Evolutionary conservation across 805 yeast genomes (phyloP).

Genomic region (Kockiozyma suomiensis): DNA sequence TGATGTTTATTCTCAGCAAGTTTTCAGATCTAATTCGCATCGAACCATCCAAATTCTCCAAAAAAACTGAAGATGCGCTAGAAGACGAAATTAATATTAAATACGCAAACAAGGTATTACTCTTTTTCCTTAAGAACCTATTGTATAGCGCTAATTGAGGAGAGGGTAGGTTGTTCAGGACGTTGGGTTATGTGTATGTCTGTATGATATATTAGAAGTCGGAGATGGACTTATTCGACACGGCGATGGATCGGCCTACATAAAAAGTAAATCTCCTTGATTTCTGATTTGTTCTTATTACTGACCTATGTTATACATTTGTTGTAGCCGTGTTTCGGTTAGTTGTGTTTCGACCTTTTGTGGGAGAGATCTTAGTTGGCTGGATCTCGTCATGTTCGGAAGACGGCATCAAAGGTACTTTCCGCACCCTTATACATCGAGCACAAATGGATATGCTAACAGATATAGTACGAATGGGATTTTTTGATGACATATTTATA

Average conservation of each 20-base stretch:
- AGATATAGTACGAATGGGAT: conserved; percentile 62
- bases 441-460: background rate
- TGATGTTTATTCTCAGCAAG: conserved; percentile 85
- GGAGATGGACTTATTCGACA: conserved; percentile 90
- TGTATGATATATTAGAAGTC: conserved; percentile 80
- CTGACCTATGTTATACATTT: background rate
- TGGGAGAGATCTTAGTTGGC: conserved; percentile 90
- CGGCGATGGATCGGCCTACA: conserved; percentile 79
- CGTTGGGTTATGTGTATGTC: conserved; percentile 78
- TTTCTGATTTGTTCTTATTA: background rate
- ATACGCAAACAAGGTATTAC: conserved; percentile 66
- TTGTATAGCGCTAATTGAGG: background rate
- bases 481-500: conserved; percentile 89
- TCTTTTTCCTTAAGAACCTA: background rate
- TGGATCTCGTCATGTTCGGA: conserved; percentile 87
- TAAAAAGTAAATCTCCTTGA: conserved; percentile 15
- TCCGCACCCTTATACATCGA: conserved; percentile 21
- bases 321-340: conserved; percentile 64
- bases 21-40: conserved; percentile 83
- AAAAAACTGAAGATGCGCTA: conserved; percentile 71
- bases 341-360: conserved; percentile 87
- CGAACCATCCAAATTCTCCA: conserved; percentile 80
- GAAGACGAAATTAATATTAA: conserved; percentile 80
- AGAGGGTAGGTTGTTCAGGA: conserved; percentile 69
- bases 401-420: conserved; percentile 80